Evolutionary conservation across 2,329 filamentous ascomycete species (phyloP).

Genomic region (Sporothrix variecibatus): DNA sequence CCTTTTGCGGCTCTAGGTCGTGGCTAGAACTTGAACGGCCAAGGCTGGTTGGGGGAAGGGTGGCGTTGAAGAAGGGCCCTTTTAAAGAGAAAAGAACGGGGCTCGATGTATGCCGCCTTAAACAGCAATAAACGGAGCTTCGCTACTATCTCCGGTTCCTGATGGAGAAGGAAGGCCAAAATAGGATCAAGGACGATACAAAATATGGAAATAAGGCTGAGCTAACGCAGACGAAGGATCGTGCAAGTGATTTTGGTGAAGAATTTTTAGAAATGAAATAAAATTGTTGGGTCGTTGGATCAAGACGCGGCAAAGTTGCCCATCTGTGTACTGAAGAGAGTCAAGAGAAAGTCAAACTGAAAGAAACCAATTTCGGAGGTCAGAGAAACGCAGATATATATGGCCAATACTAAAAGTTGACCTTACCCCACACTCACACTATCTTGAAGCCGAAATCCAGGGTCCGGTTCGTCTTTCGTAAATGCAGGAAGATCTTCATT

Average conservation of each 20-base stretch:
- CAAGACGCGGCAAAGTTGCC: background rate
- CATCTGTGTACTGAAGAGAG: background rate
- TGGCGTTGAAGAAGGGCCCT: background rate
- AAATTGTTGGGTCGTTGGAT: background rate
- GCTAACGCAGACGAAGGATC: background rate
- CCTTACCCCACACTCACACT: background rate
- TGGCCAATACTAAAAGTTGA: too few species aligned
- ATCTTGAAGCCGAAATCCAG: background rate
- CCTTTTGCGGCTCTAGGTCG: background rate
- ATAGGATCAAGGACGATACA: background rate
- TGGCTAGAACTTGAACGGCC: background rate
- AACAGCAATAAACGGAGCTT: background rate
- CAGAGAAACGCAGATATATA: background rate
- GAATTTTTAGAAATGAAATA: background rate
- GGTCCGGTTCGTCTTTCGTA: background rate
- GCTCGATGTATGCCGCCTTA: background rate
- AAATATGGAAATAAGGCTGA: background rate
- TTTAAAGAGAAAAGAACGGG: background rate
- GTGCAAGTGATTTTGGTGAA: background rate
- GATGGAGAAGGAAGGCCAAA: background rate
- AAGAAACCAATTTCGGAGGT: background rate
- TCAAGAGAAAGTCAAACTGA: background rate
- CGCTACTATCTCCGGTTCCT: background rate
- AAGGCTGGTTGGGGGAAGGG: background rate
- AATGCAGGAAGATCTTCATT: background rate